Percentiles rank a stretch among this genome's conserved stretches.
Conservation (phyloP, 202 grass and related monocot species). For the Cymbopogon flexuosus region DNA sequence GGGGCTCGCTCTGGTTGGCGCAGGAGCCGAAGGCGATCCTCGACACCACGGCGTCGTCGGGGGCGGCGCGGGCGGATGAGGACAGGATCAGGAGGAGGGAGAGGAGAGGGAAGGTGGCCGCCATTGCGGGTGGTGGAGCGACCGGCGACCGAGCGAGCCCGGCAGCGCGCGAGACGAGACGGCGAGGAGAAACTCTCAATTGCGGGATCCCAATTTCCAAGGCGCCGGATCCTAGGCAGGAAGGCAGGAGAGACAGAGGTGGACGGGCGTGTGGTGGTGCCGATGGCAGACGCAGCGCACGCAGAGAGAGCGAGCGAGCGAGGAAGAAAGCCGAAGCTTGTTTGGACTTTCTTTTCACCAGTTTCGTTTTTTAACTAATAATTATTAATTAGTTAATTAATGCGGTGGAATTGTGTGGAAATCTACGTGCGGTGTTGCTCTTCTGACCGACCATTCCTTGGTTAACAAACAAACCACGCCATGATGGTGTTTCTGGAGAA, state of each 20-base stretch:
- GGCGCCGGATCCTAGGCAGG: background rate
- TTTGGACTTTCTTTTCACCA: background rate
- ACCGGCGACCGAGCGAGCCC: background rate
- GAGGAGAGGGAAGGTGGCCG: background rate
- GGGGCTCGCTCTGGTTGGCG: constrained; percentile 72
- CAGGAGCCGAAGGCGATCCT: constrained; percentile 86
- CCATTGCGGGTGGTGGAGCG: constrained; percentile 18
- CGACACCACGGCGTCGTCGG: constrained; percentile 37
- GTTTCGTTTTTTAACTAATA: background rate
- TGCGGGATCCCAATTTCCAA: constrained; percentile 29
- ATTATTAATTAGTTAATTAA: background rate
- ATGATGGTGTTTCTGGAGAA: constrained; percentile 10
- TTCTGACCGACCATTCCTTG: background rate
- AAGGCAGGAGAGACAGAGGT: background rate
- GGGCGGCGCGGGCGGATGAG: background rate
- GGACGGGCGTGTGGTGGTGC: constrained; percentile 24
- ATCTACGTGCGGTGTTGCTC: background rate
- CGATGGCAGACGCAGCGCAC: no score
- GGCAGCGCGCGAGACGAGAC: background rate
- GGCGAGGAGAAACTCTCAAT: constrained; percentile 15
- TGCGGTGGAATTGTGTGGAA: background rate
- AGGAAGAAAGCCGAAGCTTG: no score
- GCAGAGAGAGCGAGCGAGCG: background rate
- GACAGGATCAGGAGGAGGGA: background rate
- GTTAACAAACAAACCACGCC: background rate